phyloP scores from a whole-genome alignment of 2,329 filamentous ascomycete genomes.

The Fusarium vanettenii region DNA sequence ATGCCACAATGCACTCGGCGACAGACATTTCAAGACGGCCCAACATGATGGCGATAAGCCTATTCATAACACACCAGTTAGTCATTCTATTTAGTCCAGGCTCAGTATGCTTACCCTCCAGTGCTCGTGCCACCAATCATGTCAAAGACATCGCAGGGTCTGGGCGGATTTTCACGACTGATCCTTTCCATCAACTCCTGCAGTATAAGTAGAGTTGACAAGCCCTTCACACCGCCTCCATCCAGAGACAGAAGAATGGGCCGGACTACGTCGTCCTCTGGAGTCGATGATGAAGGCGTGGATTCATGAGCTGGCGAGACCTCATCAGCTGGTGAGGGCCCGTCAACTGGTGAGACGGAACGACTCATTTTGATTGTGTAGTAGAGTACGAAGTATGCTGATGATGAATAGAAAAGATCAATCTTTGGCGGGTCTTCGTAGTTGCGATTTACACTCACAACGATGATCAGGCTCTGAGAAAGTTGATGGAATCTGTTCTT shows the following conservation, averaged over 20 bases:
- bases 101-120: neutral
- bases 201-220: neutral
- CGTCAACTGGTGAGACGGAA: neutral
- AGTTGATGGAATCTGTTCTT: neutral
- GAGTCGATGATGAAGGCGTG: neutral
- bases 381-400: neutral
- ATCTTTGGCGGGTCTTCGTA: neutral
- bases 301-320: neutral
- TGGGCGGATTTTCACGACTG: neutral
- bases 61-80: neutral
- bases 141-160: neutral
- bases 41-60: neutral
- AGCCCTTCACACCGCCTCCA: neutral
- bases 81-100: neutral
- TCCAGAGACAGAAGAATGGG: neutral
- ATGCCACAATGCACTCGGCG: neutral
- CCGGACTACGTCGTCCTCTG: neutral
- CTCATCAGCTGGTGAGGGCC: too few relatives aligned
- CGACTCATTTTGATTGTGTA: neutral
- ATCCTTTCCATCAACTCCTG: neutral
- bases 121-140: neutral
- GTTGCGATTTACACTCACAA: neutral
- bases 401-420: neutral
- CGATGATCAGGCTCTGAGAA: neutral
- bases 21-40: neutral